Base-by-base conservation (phyloP, 148 eudicot species). In the Spergularia marina region DNA sequence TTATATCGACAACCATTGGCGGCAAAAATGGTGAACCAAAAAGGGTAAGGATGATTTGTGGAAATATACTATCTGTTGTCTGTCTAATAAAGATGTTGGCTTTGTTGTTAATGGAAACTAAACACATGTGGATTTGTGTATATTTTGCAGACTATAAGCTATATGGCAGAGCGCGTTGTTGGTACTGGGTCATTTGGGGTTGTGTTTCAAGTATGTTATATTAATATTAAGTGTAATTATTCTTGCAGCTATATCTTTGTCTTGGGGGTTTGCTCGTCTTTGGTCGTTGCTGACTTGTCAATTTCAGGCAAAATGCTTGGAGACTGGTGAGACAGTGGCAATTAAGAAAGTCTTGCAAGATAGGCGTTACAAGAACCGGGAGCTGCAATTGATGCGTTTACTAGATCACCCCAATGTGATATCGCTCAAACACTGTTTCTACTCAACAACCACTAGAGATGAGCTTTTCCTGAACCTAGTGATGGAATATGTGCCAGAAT, bases 1-100 rank as follows among this genome's bases (percentile, higher is more conserved):
- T 93, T 64, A 93, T 93, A 70, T 90, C 96, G 3, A 93, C 96
- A 11, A 93, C 96, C 34, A 87, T 90, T 74, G 93, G 93, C 70
- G 98, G 98, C 66, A 89, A 84, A 73, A 93, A 93, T 83, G 98
- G 98, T 7, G 96, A 89, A 85, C 96, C 98, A 8, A 93, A 93
- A 83, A 80, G 85, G 89, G 96, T 92, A 6, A 83, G 84, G 53
- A 71, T 65, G 34, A 12, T 58, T 75, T 21, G 13, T 7, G 10
- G 12, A 23, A 14, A 13, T 39, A 15, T 21, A 17, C 11, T 14
- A 14, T 18, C 9, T 47, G 5, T 72, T 25, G 14, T 34, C 64
- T 12, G 5, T n/a, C 17, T 34, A 59, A 0, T 47, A 12, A 15
- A 20, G 62, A 11, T 0, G 2, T 39, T 15, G 39, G 10, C 13